Evolutionary conservation across 371 early-diverging fungal genomes (phyloP).

Genomic region (Rhizopus sp.): DNA sequence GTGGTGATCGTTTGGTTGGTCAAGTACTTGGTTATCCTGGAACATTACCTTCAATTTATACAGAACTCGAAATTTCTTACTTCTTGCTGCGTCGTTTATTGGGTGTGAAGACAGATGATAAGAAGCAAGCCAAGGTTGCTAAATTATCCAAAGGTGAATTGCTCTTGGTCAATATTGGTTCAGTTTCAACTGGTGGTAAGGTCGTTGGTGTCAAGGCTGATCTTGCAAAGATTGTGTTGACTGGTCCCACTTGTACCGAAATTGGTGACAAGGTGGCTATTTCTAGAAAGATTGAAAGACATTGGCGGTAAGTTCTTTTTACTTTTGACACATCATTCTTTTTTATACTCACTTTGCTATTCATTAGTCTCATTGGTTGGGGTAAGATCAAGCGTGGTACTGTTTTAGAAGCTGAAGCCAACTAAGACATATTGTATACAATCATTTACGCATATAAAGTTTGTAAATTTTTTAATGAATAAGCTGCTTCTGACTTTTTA

Average conservation of each 20-base stretch:
- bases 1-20: constrained; percentile 99
- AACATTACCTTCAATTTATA: constrained; percentile 95
- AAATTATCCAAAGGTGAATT: constrained; percentile 95
- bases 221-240: constrained; percentile 93
- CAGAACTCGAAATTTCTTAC: constrained; percentile 96
- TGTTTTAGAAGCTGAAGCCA: constrained; percentile 72
- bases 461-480: constrained; percentile 8
- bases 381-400: constrained; percentile 93
- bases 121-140: constrained; percentile 94
- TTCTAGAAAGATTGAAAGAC: constrained; percentile 97
- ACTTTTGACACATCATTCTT: background rate
- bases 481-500: background rate
- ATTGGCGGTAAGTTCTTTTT: constrained; percentile 92
- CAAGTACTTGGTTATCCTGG: constrained; percentile 98
- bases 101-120: constrained; percentile 95
- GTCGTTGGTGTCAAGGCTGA: constrained; percentile 94
- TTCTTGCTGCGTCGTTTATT: constrained; percentile 96
- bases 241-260: constrained; percentile 97
- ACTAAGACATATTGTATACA: constrained; percentile 26
- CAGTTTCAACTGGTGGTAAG: constrained; percentile 97
- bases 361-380: constrained; percentile 92
- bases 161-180: constrained; percentile 98
- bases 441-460: background rate
- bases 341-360: constrained; percentile 8
- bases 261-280: constrained; percentile 98